A percentile compares a stretch with the other conserved stretches of the same genome.
Evolutionary conservation across 106 monocot species (phyloP).

Genomic region (Chionographis japonica): DNA sequence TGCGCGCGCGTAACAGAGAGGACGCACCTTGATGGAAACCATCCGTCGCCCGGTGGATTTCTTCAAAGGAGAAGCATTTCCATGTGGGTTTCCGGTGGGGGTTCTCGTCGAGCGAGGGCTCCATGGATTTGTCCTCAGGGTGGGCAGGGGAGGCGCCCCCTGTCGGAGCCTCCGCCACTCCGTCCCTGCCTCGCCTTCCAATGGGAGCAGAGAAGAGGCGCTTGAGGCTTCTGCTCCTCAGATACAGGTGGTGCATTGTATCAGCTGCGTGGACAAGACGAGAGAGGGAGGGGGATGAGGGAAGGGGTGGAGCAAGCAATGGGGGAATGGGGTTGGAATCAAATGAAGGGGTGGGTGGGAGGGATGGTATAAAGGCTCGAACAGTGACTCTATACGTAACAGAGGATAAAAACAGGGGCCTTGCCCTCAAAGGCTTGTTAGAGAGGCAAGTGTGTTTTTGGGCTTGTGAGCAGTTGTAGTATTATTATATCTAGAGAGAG

Average conservation of each 20-base stretch:
- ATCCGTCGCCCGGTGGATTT: conserved; percentile 42
- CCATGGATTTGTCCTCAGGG: conserved; percentile 1
- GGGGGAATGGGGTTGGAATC: neutral
- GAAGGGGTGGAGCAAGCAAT: neutral
- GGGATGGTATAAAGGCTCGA: no score
- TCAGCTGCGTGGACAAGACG: neutral
- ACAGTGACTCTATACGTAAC: no score
- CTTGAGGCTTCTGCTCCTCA: conserved; percentile 22
- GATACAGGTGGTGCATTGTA: conserved; percentile 7
- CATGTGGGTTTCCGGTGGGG: conserved; percentile 28
- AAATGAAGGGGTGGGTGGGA: neutral
- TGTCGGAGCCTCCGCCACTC: neutral
- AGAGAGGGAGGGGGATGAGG: neutral
- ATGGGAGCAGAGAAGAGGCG: conserved; percentile 25
- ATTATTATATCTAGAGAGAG: no score
- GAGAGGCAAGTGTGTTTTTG: no score
- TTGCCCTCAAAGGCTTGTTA: no score
- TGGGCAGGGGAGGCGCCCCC: neutral
- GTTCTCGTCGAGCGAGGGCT: neutral
- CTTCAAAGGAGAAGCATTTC: conserved; percentile 54
- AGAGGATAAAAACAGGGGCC: no score
- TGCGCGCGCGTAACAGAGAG: neutral
- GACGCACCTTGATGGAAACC: conserved; percentile 55
- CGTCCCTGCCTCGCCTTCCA: neutral
- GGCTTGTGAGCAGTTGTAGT: no score